A percentile compares a stretch with the other conserved stretches of the same genome.
These are phyloP conservation scores for Lonicera japonica DNA, from an alignment of 129 eudicot genomes.

Conservation along the genomic window DNA sequence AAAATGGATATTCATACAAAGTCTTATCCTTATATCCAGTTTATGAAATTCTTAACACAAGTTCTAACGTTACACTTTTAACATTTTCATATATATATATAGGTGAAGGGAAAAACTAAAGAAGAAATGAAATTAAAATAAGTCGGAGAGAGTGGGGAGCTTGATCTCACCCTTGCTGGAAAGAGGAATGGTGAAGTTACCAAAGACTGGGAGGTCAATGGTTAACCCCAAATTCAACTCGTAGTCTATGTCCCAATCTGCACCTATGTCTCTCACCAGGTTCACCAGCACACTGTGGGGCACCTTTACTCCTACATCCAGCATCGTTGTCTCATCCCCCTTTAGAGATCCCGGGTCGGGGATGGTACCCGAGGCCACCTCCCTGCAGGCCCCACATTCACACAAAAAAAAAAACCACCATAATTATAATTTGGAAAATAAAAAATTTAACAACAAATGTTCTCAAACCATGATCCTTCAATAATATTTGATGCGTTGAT, in stretches of 20 bases:
- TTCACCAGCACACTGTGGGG: constrained; percentile 64
- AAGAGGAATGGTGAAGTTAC: constrained; percentile 60
- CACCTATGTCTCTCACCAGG: constrained; percentile 58
- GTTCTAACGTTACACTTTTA: too few species aligned
- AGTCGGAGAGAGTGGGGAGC: constrained; percentile 57
- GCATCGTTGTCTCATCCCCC: constrained; percentile 47
- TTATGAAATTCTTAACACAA: too few species aligned
- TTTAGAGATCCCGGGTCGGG: constrained; percentile 87
- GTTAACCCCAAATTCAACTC: constrained; percentile 41
- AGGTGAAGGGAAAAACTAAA: too few species aligned
- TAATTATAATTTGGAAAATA: too few species aligned
- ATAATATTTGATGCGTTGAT: too few species aligned
- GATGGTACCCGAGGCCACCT: constrained; percentile 55
- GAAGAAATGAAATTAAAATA: constrained; percentile 8
- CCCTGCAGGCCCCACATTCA: constrained; percentile 34
- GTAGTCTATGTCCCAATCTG: constrained; percentile 89
- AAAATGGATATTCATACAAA: too few species aligned
- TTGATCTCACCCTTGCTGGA: constrained; percentile 68
- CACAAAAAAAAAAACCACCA: neutral
- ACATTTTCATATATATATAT: too few species aligned
- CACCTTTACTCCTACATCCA: constrained; percentile 64
- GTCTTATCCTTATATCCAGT: too few species aligned
- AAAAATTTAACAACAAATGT: too few species aligned
- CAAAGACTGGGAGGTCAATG: constrained; percentile 72
- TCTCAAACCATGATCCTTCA: too few species aligned